A percentile compares a stretch with the other conserved stretches of the same genome.
These are phyloP conservation scores for Neurospora tetraspora DNA, from an alignment of 495 filamentous ascomycete genomes.

Conservation along the genomic window DNA sequence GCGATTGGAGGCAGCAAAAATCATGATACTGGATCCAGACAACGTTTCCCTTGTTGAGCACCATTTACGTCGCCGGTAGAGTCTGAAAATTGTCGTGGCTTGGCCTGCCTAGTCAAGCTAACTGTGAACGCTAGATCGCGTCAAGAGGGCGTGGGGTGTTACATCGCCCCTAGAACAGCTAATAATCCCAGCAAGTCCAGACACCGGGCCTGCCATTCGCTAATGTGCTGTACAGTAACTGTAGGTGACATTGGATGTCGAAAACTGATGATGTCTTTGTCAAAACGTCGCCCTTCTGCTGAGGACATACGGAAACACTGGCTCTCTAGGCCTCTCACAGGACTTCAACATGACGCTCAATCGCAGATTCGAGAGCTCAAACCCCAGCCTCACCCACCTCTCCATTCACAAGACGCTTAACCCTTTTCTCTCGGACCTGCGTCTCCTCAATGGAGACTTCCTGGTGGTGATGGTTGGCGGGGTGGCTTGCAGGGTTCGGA, in stretches of 20 bases:
- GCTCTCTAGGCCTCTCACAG: background rate
- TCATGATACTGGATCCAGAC: background rate
- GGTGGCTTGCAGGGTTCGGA: background rate
- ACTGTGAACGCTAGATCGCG: background rate
- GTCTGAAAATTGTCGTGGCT: background rate
- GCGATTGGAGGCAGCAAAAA: background rate
- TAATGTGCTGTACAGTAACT: background rate
- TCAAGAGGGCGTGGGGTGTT: background rate
- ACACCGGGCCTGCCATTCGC: background rate
- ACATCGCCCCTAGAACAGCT: background rate
- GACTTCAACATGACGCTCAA: background rate
- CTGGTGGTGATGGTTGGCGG: constrained; percentile 3
- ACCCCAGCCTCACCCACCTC: background rate
- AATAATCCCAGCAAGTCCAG: background rate
- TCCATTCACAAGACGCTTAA: constrained; percentile 12
- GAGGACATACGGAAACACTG: background rate
- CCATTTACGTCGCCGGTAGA: background rate
- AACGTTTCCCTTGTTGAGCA: background rate
- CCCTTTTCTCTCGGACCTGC: constrained; percentile 26
- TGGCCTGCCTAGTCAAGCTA: background rate
- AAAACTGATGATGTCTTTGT: background rate
- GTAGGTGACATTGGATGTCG: background rate
- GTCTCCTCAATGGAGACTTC: constrained; percentile 11
- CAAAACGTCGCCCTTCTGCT: background rate
- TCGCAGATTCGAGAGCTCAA: background rate